These are phyloP conservation scores for Bipolaris zeicola DNA, from an alignment of 2,329 filamentous ascomycete genomes.

Conservation along the genomic window DNA sequence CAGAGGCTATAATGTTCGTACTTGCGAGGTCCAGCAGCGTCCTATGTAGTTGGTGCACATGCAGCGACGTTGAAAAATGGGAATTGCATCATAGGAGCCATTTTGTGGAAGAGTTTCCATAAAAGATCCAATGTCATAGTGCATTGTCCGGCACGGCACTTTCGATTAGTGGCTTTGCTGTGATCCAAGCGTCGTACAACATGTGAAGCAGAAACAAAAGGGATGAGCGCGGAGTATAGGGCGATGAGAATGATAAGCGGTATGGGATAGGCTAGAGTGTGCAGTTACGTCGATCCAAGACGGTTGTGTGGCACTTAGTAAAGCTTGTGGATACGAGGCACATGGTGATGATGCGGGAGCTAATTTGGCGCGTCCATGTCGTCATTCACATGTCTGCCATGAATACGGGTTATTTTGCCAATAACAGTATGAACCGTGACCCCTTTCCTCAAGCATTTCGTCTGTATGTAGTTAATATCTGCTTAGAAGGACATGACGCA, in stretches of 20 bases:
- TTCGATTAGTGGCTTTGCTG: slow-evolving; percentile 4
- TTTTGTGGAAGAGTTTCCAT: background rate
- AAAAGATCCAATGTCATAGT: slow-evolving; percentile 3
- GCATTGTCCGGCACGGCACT: slow-evolving; percentile 5
- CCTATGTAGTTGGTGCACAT: slow-evolving; percentile 1
- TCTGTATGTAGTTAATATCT: background rate
- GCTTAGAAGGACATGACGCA: background rate
- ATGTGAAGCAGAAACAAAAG: slow-evolving; percentile 1
- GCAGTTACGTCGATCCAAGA: slow-evolving; percentile 7
- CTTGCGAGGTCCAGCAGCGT: background rate
- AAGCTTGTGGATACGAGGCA: slow-evolving; percentile 2
- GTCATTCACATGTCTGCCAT: background rate
- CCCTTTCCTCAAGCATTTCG: background rate
- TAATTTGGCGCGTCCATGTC: slow-evolving; percentile 5
- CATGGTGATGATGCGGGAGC: background rate
- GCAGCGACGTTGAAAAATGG: background rate
- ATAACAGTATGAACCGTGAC: background rate
- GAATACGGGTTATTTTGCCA: background rate
- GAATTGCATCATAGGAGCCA: slow-evolving; percentile 8
- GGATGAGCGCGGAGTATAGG: background rate
- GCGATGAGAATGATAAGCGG: slow-evolving; percentile 2
- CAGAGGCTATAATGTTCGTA: background rate
- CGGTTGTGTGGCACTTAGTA: background rate
- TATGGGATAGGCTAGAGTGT: background rate
- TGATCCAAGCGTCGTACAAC: background rate